phyloP scores from a whole-genome alignment of 352 stramenopile genomes.

The Phytopythium cucurbitacearum region DNA sequence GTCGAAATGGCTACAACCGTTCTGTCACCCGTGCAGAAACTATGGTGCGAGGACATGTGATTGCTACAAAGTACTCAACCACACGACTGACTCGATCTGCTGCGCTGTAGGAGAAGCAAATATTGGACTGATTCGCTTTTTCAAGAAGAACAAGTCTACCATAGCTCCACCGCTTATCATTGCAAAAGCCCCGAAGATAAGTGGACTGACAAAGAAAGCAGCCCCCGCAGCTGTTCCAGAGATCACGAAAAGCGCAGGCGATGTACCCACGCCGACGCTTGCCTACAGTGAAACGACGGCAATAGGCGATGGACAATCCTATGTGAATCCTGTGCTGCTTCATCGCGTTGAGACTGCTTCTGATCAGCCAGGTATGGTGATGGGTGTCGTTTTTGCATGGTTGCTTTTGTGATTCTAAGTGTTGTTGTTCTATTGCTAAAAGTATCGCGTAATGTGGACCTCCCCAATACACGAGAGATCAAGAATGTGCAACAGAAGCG shows the following conservation, averaged over 20 bases:
- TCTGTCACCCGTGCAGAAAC: conserved; percentile 51
- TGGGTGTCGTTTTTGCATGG: conserved; percentile 1
- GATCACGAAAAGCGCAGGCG: conserved; percentile 5
- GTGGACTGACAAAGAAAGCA: conserved; percentile 32
- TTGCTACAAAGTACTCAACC: neutral
- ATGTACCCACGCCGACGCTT: conserved; percentile 5
- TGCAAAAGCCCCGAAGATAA: conserved; percentile 26
- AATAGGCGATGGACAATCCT: conserved; percentile 81
- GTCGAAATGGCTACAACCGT: conserved; percentile 94
- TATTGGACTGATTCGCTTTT: conserved; percentile 80
- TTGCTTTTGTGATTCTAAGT: neutral
- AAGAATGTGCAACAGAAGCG: conserved; percentile 28
- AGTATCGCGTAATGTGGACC: neutral
- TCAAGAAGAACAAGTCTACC: conserved; percentile 69
- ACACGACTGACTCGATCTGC: neutral
- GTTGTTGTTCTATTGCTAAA: conserved; percentile 4
- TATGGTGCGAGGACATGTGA: conserved; percentile 47
- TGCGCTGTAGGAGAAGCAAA: conserved; percentile 60
- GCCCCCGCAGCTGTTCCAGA: conserved; percentile 2
- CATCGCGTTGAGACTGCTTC: conserved; percentile 10
- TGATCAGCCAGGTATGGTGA: conserved; percentile 16
- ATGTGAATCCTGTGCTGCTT: conserved; percentile 70
- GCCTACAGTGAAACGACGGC: conserved; percentile 17
- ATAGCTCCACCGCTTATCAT: conserved; percentile 12
- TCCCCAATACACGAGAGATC: neutral